Evolutionary conservation across 2,329 filamentous ascomycete species (phyloP), one percentile per base, ranked within the genome.

Genomic region (Magnaporthiopsis incrustans): DNA sequence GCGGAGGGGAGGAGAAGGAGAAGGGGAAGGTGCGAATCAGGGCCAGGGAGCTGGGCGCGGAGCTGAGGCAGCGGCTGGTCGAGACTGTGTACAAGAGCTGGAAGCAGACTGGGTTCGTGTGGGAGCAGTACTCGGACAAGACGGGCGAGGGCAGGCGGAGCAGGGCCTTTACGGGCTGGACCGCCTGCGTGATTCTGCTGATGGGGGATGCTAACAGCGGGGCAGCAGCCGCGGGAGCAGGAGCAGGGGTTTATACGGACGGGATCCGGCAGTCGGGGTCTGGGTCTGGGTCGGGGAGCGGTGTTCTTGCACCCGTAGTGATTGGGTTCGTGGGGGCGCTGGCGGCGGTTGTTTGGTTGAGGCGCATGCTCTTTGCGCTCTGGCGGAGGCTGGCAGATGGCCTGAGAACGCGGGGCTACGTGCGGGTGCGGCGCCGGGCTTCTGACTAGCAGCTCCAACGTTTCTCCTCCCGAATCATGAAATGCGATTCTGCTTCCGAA

Each of bases 101-200:
- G 86, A 77, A 83, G 70, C 77, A 82, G 65, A 90, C 87, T 0
- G 87, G 87, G 2, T 89, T 89, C 70, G 87, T 86, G 1, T 90
- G 87, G 87, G 87, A 90, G 72, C 87, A 90, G 72, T 90, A 90
- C 70, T 85, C 88, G 68, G 84, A 86, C 0, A 84, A 88, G 65
- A 88, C 83, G 0, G 87, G 87, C 15, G 79, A 79, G 58, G 87
- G 87, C 4, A 86, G 89, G 74, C 78, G 87, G 22, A 89, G 86
- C 14, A 86, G 89, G 76, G 86, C 89, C 70, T 90, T 90, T 71
- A 88, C 87, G 0, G 87, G 87, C 60, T 90, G 87, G 87, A 90
- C 87, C n/a, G 89, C 86, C 71, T 77, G 89, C 75, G 84, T 89
- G 59, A 86, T 89, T 14, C 87, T 88, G 74, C 85, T 90, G 66